These are phyloP conservation scores for Cryphonectria radicalis DNA, from an alignment of 2,329 filamentous ascomycete genomes.

Conservation along the genomic window DNA sequence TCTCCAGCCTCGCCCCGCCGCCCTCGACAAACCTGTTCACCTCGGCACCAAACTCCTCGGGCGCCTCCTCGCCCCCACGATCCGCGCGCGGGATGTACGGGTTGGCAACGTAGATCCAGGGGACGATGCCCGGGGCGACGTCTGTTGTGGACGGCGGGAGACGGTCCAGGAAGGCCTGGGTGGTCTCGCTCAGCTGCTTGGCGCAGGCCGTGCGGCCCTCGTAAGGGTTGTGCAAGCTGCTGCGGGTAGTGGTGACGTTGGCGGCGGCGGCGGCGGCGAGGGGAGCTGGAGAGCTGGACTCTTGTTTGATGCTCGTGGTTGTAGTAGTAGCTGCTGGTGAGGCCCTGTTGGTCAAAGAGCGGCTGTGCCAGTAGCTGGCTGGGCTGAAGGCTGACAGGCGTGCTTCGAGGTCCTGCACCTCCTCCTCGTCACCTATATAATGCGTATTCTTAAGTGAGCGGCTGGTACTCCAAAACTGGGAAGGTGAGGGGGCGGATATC, in stretches of 20 bases:
- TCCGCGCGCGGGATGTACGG: slow-evolving; percentile 54
- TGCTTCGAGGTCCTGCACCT: slow-evolving; percentile 51
- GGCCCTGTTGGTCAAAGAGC: slow-evolving; percentile 19
- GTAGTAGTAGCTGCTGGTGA: background rate
- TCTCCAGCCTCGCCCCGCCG: slow-evolving; percentile 54
- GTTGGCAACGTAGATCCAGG: slow-evolving; percentile 78
- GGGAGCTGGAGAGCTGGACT: slow-evolving; percentile 3
- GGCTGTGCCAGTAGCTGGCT: slow-evolving; percentile 37
- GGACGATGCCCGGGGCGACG: slow-evolving; percentile 47
- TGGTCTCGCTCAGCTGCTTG: slow-evolving; percentile 53
- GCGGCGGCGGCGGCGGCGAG: slow-evolving; percentile 14
- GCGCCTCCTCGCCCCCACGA: slow-evolving; percentile 53
- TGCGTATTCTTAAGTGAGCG: slow-evolving; percentile 22
- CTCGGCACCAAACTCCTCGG: slow-evolving; percentile 50
- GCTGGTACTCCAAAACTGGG: background rate
- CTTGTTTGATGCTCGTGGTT: background rate
- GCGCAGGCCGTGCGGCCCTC: slow-evolving; percentile 54
- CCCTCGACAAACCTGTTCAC: slow-evolving; percentile 54
- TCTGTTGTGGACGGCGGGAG: slow-evolving; percentile 69
- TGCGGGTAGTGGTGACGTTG: background rate
- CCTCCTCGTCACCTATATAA: slow-evolving; percentile 57
- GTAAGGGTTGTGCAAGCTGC: slow-evolving; percentile 61
- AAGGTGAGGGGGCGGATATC: background rate
- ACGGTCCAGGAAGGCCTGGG: slow-evolving; percentile 62
- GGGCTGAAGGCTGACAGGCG: slow-evolving; percentile 56